Evolutionary conservation across 179 eudicot species (phyloP), one percentile per base, ranked within the genome.

Genomic region (Drosera spatulata): DNA sequence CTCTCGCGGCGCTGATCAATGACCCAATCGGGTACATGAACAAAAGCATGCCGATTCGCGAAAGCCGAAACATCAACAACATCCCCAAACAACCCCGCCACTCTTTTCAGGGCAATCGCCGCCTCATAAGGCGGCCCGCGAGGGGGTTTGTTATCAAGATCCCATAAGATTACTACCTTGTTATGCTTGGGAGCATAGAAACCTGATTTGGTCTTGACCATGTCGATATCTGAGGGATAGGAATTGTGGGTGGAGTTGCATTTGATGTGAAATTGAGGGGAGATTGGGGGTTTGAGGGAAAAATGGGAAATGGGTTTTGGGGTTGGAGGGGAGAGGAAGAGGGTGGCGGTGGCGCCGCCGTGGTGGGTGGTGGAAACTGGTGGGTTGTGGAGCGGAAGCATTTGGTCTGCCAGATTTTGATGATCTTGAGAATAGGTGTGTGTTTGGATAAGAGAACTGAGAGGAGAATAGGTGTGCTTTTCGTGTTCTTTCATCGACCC

Each of bases 61-160:
- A 85, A 91, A 8, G 98, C 98, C 3, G 89, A 82, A 9, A 88
- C 70, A 5, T 85, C 95, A 2, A 84, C 80, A 0, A 80, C 79
- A 3, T 84, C 87, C 2, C 98, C 98, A 58, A 91, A 80, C 40
- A 56, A 56, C 42, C 71, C 56, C 3, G 95, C 95, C 38, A 86
- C 71, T 7, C 51, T 13, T 42, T 65, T 73, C 0, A 87, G 65
- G 4, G 88, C 64, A 11, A 65, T 44, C 4, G 98, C 91, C 13
- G 96, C 96, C 58, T 72, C 61, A 69, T 72, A 85, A 1, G 96
- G 88, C 2, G 91, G 87, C 0, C 98, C 97, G 0, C 95, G 86
- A 5, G 98, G 98, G 9, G 98, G 95, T 62, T 91, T 91, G 78
- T 91, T 91, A 73, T 91, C 98, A 0, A 91, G 58, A 49, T 91